Evolutionary conservation across 257 asterid genomes (phyloP).

Genomic region (Euphrasia confusa): DNA sequence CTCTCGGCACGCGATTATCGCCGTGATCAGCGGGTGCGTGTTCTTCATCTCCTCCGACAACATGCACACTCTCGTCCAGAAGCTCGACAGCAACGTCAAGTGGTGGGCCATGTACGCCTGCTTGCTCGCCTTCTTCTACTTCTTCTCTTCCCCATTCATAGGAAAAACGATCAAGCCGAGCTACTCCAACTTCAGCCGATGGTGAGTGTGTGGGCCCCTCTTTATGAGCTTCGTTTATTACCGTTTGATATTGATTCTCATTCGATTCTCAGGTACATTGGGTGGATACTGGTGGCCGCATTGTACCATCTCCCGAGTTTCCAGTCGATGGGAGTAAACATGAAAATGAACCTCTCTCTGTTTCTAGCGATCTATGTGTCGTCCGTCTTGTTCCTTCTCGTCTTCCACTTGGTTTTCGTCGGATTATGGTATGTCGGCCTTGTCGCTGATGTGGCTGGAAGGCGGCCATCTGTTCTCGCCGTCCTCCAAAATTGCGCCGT

Average conservation of each 20-base stretch:
- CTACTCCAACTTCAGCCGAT: slow-evolving; percentile 93
- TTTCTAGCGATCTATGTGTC: slow-evolving; percentile 81
- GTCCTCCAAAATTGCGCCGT: slow-evolving; percentile 92
- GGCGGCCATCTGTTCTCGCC: slow-evolving; percentile 78
- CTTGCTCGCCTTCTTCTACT: slow-evolving; percentile 94
- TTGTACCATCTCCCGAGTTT: slow-evolving; percentile 97
- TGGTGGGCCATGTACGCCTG: slow-evolving; percentile 99
- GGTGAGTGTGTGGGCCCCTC: slow-evolving; percentile 40
- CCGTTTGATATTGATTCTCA: slow-evolving; percentile 6
- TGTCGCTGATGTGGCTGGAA: slow-evolving; percentile 95
- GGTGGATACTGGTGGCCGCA: slow-evolving; percentile 92
- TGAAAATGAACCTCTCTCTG: slow-evolving; percentile 93
- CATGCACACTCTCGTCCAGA: slow-evolving; percentile 92
- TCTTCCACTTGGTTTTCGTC: slow-evolving; percentile 78
- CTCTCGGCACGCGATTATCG: slow-evolving; percentile 89
- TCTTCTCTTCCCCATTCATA: slow-evolving; percentile 92
- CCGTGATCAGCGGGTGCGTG: slow-evolving; percentile 91
- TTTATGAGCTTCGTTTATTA: slow-evolving; percentile 11
- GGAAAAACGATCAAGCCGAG: slow-evolving; percentile 96
- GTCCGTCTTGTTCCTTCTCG: slow-evolving; percentile 82
- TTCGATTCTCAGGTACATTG: slow-evolving; percentile 67
- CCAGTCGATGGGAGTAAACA: slow-evolving; percentile 96
- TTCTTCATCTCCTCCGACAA: slow-evolving; percentile 97
- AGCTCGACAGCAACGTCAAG: slow-evolving; percentile 91
- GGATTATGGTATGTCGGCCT: slow-evolving; percentile 96